These are phyloP conservation scores for Pleurozium schreberi DNA, from an alignment of 225 moss, liverwort and hornwort species.

Conservation along the genomic window DNA sequence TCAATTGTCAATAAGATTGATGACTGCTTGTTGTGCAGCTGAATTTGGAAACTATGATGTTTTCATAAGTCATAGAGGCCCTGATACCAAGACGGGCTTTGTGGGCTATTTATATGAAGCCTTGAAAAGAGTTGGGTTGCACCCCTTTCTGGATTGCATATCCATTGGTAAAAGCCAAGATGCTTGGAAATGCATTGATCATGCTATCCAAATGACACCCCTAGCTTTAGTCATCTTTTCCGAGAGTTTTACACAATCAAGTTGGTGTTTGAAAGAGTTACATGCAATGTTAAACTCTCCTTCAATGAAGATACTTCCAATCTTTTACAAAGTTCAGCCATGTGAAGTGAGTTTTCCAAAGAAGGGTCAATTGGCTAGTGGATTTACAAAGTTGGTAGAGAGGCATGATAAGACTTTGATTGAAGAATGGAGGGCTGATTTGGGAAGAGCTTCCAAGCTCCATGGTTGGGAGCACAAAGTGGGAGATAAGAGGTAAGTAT, in stretches of 20 bases:
- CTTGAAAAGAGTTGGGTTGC: background rate
- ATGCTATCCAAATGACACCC: background rate
- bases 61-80: background rate
- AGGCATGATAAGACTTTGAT: background rate
- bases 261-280: background rate
- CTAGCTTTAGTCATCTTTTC: background rate
- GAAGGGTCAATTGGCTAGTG: background rate
- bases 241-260: rapidly evolving
- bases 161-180: background rate
- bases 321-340: background rate
- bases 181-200: background rate
- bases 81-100: background rate
- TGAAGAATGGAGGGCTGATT: background rate
- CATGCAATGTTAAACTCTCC: background rate
- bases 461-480: background rate
- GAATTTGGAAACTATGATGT: background rate
- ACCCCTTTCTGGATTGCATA: background rate
- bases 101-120: background rate
- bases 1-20: too few relatives aligned
- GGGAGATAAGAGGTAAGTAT: background rate
- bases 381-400: background rate
- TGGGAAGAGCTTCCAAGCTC: background rate
- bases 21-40: background rate
- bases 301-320: background rate
- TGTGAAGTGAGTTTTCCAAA: background rate